A percentile compares a stretch with the other conserved stretches of the same genome.
These are phyloP conservation scores for Dendrothele bispora DNA, from an alignment of 768 basidiomycete species.

Conservation along the genomic window DNA sequence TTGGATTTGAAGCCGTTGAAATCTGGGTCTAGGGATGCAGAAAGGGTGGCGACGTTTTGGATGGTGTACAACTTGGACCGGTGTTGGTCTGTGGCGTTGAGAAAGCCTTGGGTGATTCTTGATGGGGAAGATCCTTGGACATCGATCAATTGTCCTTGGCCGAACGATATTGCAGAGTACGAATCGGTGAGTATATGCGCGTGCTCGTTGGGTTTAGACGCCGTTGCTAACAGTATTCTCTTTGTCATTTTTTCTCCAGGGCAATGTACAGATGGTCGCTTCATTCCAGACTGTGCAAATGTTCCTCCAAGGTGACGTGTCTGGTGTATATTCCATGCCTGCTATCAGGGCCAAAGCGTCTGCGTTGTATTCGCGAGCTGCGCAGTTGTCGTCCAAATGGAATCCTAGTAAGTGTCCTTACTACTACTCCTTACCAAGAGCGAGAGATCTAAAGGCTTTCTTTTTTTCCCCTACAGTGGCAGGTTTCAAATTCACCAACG, in stretches of 20 bases:
- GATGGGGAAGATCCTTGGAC: conserved; percentile 59
- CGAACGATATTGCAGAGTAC: conserved; percentile 71
- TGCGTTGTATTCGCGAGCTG: conserved; percentile 70
- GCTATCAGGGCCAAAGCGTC: conserved; percentile 76
- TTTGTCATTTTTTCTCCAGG: conserved; percentile 38
- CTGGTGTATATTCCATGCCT: conserved; percentile 59
- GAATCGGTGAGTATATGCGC: conserved; percentile 51
- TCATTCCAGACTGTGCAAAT: conserved; percentile 59
- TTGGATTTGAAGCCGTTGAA: conserved; percentile 59
- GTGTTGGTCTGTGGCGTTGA: conserved; percentile 77
- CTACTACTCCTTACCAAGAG: no score
- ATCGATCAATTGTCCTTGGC: conserved; percentile 75
- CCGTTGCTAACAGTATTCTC: conserved; percentile 1
- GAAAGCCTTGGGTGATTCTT: conserved; percentile 63
- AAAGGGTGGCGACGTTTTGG: conserved; percentile 79
- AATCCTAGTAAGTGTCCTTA: conserved; percentile 45
- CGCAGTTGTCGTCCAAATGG: conserved; percentile 60
- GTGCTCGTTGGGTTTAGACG: conserved; percentile 5
- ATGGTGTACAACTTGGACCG: conserved; percentile 80
- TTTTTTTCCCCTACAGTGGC: no score
- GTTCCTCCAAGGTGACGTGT: conserved; percentile 61
- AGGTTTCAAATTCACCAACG: conserved; percentile 45
- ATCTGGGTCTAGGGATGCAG: conserved; percentile 62
- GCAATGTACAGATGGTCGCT: conserved; percentile 50
- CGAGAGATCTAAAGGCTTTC: no score